phyloP scores from a whole-genome alignment of 1,284 basidiomycete species.

The Pseudozyma flocculosa region DNA sequence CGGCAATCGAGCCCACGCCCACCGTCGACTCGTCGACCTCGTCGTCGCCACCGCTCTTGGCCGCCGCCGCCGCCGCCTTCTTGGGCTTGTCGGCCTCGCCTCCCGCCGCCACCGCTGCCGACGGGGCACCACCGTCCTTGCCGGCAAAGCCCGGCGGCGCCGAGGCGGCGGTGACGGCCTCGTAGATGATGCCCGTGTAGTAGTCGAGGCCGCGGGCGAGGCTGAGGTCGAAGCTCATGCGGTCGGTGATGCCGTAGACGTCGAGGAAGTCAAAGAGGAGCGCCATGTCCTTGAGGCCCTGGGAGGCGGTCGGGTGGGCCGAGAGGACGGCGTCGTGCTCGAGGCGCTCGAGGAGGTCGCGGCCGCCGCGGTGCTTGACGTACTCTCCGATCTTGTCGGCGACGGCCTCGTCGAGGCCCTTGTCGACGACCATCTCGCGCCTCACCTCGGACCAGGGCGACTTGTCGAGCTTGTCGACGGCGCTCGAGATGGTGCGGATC shows the following conservation, averaged over 20 bases:
- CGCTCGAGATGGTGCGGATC: conserved; percentile 90
- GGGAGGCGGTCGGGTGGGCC: conserved; percentile 71
- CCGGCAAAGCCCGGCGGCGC: conserved; percentile 76
- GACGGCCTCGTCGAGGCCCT: conserved; percentile 77
- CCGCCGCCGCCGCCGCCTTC: conserved; percentile 61
- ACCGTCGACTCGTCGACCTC: conserved; percentile 89
- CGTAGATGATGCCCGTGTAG: conserved; percentile 98
- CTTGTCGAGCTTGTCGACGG: conserved; percentile 99
- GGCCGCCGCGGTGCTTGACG: conserved; percentile 81
- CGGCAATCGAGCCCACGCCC: conserved; percentile 95
- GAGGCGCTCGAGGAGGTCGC: conserved; percentile 76
- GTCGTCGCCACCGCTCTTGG: conserved; percentile 67
- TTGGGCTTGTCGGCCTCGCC: conserved; percentile 61
- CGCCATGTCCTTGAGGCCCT: conserved; percentile 87
- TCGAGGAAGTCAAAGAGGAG: conserved; percentile 80
- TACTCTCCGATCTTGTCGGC: conserved; percentile 97
- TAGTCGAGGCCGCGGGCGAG: conserved; percentile 96
- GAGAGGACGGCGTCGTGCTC: conserved; percentile 69
- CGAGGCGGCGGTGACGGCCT: conserved; percentile 88
- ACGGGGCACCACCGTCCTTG: conserved; percentile 25
- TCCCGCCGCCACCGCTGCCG: conserved; percentile 42
- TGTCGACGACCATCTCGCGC: conserved; percentile 94
- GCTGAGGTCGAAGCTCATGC: conserved; percentile 88
- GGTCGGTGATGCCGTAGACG: conserved; percentile 75
- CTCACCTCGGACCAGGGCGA: conserved; percentile 84